phyloP scores from a whole-genome alignment of 2,329 filamentous ascomycete species.

The Trichoderma simmonsii region DNA sequence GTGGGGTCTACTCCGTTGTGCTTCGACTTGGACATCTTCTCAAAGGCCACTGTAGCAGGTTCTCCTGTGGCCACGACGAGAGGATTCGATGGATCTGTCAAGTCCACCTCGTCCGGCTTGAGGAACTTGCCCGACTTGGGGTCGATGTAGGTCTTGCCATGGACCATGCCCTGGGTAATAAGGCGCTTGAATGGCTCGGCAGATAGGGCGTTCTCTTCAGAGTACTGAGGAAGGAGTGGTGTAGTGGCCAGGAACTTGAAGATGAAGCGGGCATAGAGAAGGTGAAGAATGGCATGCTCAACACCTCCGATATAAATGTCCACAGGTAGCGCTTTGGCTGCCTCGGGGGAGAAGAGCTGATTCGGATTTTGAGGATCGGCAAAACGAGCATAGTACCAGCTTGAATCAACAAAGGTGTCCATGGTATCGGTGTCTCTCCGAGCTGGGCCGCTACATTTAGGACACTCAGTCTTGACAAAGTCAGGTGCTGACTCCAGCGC shows the following conservation, averaged over 20 bases:
- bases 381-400: constrained; percentile 88
- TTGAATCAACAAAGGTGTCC: constrained; percentile 95
- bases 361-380: constrained; percentile 64
- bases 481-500: constrained; percentile 68
- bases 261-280: constrained; percentile 86
- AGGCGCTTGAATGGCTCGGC: constrained; percentile 80
- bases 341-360: constrained; percentile 59
- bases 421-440: constrained; percentile 89
- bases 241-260: constrained; percentile 76
- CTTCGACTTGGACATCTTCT: constrained; percentile 97
- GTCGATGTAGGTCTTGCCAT: constrained; percentile 78
- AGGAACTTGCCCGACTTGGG: constrained; percentile 73
- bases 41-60: constrained; percentile 62
- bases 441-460: constrained; percentile 66
- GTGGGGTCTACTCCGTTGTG: constrained; percentile 86
- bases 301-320: constrained; percentile 88
- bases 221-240: constrained; percentile 42
- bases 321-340: constrained; percentile 64
- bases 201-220: constrained; percentile 31
- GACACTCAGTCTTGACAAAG: constrained; percentile 75
- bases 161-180: constrained; percentile 89
- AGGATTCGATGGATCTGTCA: constrained; percentile 54
- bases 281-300: constrained; percentile 85
- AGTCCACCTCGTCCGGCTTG: constrained; percentile 69
- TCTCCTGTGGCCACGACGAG: constrained; percentile 60